phyloP scores from a whole-genome alignment of 192 early-diverging fungal genomes.

The Coemansia sp. region DNA sequence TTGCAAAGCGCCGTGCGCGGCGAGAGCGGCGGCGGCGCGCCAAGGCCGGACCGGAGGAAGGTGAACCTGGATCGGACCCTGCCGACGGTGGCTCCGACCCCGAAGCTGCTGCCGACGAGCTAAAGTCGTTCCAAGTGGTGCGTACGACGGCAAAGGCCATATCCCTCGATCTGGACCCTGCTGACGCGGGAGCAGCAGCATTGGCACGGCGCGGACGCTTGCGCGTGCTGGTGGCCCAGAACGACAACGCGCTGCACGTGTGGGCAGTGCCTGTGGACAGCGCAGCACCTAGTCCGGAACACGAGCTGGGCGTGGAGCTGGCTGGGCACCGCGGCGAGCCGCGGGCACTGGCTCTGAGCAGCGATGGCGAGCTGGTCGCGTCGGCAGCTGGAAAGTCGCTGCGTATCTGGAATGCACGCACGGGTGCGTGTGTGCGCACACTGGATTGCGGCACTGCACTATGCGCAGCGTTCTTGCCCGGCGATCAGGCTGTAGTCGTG shows the following conservation, averaged over 20 bases:
- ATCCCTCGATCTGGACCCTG: constrained; percentile 53
- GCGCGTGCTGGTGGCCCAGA: constrained; percentile 64
- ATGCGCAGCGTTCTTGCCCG: constrained; percentile 91
- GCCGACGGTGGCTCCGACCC: constrained; percentile 19
- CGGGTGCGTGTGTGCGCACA: constrained; percentile 77
- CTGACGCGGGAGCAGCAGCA: constrained; percentile 13
- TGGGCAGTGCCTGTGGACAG: constrained; percentile 59
- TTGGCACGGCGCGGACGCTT: constrained; percentile 23
- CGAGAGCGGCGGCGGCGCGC: constrained; percentile 70
- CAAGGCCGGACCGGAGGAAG: constrained; percentile 62
- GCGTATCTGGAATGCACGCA: constrained; percentile 88
- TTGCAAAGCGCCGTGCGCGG: constrained; percentile 77
- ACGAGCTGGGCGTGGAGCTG: constrained; percentile 67
- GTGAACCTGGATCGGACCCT: too few species aligned
- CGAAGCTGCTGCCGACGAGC: constrained; percentile 64
- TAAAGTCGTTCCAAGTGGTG: constrained; percentile 65
- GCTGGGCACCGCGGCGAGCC: constrained; percentile 89
- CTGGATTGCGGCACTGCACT: constrained; percentile 88
- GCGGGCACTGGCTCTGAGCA: constrained; percentile 81
- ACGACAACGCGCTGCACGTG: constrained; percentile 80
- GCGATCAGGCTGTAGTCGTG: constrained; percentile 76
- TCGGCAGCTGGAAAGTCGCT: constrained; percentile 78
- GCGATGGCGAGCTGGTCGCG: constrained; percentile 79
- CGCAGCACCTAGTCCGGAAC: constrained; percentile 55
- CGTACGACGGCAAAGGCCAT: constrained; percentile 72